These are phyloP conservation scores for Lunasporangiospora selenospora DNA, from an alignment of 192 early-diverging fungal genomes.

Conservation along the genomic window DNA sequence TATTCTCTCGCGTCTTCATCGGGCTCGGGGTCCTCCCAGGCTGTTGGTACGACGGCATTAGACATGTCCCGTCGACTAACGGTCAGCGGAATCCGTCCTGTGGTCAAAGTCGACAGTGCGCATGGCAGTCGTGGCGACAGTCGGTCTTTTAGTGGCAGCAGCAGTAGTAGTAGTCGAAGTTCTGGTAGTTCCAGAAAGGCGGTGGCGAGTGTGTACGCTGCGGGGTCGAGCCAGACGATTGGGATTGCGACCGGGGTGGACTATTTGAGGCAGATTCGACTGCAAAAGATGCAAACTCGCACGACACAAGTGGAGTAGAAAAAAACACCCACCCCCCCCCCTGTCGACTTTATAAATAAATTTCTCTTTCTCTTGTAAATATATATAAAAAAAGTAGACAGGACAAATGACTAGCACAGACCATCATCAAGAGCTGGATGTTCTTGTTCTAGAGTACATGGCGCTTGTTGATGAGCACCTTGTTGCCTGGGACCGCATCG, in stretches of 20 bases:
- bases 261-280: conserved; percentile 25
- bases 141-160: conserved; percentile 6
- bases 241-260: conserved; percentile 15
- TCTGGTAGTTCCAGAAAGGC: conserved; percentile 19
- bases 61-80: conserved; percentile 25
- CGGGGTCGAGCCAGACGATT: conserved; percentile 38
- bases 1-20: too few species aligned
- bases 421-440: conserved; percentile 38
- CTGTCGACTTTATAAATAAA: too few species aligned
- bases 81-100: conserved; percentile 15
- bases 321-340: too few species aligned
- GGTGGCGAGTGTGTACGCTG: conserved; percentile 35
- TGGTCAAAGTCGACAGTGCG: neutral
- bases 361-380: too few species aligned
- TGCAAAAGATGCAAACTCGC: too few species aligned
- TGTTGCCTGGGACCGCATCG: conserved; percentile 25
- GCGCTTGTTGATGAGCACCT: conserved; percentile 32
- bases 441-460: conserved; percentile 30
- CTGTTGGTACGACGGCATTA: too few species aligned
- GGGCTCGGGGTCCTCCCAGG: conserved; percentile 7
- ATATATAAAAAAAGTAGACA: too few species aligned
- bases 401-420: too few species aligned
- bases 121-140: neutral
- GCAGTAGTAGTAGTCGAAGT: neutral
- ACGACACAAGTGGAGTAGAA: neutral